Evolutionary conservation across 441 rosid genomes (phyloP).

Genomic region (Omphalea diandra): DNA sequence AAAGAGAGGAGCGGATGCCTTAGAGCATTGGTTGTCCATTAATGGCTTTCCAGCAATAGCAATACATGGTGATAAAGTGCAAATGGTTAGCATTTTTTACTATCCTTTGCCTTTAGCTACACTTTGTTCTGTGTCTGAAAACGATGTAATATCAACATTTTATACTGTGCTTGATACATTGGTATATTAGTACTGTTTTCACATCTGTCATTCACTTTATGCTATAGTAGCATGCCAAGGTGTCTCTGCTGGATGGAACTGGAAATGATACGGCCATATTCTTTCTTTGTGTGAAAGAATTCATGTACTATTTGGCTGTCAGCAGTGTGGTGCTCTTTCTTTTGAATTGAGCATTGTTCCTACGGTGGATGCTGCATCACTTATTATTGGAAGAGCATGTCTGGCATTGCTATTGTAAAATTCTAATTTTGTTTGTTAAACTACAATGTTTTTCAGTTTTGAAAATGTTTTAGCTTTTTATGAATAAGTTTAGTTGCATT

Average conservation of each 20-base stretch:
- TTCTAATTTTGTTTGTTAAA: no score
- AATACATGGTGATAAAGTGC: slow-evolving; percentile 85
- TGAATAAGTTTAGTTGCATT: no score
- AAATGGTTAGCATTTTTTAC: slow-evolving; percentile 34
- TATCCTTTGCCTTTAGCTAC: neutral
- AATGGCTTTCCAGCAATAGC: slow-evolving; percentile 76
- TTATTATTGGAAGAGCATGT: neutral
- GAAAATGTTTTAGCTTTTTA: no score
- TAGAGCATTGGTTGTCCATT: slow-evolving; percentile 62
- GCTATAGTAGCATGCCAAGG: no score
- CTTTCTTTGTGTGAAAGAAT: neutral
- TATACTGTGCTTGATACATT: neutral
- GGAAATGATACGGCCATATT: neutral
- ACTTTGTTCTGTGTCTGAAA: neutral
- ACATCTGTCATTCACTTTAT: neutral
- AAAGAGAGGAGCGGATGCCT: slow-evolving; percentile 73
- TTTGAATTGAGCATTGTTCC: neutral
- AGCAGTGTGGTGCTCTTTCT: neutral
- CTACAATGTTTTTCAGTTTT: no score
- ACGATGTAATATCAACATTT: neutral
- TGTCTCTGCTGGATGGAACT: no score
- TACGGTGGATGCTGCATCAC: no score
- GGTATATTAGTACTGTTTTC: neutral
- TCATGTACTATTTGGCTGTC: neutral
- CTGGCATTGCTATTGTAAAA: no score